Percentiles rank a stretch among this genome's conserved stretches.
phyloP scores from a whole-genome alignment of 345 rosid species.

The Lepidium africanum region DNA sequence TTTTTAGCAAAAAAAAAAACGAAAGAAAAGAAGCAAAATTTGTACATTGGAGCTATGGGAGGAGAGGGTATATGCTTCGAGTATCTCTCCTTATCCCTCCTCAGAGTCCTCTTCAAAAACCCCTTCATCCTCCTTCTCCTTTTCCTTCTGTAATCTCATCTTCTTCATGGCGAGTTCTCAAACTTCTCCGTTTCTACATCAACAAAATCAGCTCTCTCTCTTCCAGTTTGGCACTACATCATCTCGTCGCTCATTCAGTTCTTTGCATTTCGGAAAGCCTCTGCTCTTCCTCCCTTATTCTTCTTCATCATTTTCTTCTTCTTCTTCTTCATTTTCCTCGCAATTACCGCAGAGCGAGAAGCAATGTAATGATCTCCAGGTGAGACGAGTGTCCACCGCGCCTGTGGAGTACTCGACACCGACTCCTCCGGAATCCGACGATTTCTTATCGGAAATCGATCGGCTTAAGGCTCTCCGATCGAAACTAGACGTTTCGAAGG shows the following conservation, averaged over 20 bases:
- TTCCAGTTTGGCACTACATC: conserved; percentile 23
- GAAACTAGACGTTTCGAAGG: conserved; percentile 34
- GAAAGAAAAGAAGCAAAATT: neutral
- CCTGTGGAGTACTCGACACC: conserved; percentile 62
- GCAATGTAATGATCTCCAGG: conserved; percentile 9
- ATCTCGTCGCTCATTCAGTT: conserved; percentile 12
- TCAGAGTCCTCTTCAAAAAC: conserved; percentile 15
- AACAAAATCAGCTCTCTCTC: conserved; percentile 21
- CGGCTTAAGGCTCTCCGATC: conserved; percentile 55
- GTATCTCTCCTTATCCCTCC: conserved; percentile 54
- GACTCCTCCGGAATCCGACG: conserved; percentile 48
- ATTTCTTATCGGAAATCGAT: conserved; percentile 55
- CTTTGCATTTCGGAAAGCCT: conserved; percentile 25
- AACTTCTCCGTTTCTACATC: conserved; percentile 29
- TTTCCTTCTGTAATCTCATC: neutral
- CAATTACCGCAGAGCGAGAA: neutral
- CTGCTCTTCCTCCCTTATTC: conserved; percentile 11
- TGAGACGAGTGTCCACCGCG: conserved; percentile 55
- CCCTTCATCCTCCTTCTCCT: conserved; percentile 1
- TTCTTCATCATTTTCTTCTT: conserved; percentile 6
- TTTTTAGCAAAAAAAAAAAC: neutral
- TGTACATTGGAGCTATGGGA: neutral
- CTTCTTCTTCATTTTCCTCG: conserved; percentile 15
- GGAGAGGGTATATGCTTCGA: conserved; percentile 55
- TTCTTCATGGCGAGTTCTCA: conserved; percentile 38